These are phyloP conservation scores for Yamadazyma atmosphaerica DNA, from an alignment of 1,139 yeast genomes.

Conservation along the genomic window DNA sequence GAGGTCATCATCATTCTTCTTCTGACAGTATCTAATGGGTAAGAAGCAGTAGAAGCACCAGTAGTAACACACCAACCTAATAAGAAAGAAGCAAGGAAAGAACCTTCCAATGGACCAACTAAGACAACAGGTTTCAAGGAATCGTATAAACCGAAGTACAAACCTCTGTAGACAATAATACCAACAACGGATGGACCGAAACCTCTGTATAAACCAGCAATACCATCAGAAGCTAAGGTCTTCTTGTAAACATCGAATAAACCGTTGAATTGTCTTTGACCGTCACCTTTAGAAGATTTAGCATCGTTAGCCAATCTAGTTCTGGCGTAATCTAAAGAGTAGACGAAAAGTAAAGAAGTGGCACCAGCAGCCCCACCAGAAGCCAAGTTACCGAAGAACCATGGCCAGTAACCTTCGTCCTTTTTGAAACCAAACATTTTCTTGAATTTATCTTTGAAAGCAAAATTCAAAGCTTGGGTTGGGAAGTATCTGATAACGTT, in stretches of 20 bases:
- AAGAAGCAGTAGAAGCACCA: conserved; percentile 56
- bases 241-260: conserved; percentile 54
- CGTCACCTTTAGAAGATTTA: conserved; percentile 50
- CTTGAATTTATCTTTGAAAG: conserved; percentile 55
- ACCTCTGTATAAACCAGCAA: conserved; percentile 60
- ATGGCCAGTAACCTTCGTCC: conserved; percentile 49
- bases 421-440: conserved; percentile 54
- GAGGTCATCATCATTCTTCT: conserved; percentile 61
- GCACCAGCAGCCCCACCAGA: conserved; percentile 60
- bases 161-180: conserved; percentile 57
- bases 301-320: conserved; percentile 58
- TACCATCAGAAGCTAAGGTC: conserved; percentile 55
- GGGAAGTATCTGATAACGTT: conserved; percentile 58
- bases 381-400: conserved; percentile 58
- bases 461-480: conserved; percentile 55
- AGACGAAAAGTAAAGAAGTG: conserved; percentile 54
- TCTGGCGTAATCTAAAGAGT: conserved; percentile 57
- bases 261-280: conserved; percentile 54
- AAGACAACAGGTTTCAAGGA: conserved; percentile 55
- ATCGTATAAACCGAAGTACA: conserved; percentile 56
- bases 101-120: conserved; percentile 57
- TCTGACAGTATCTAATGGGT: conserved; percentile 57
- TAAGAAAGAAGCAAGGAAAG: conserved; percentile 55
- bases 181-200: conserved; percentile 57
- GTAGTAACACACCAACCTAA: conserved; percentile 58